Base-by-base conservation (phyloP, 352 stramenopile species). In the Phytopythium oedochilum region DNA sequence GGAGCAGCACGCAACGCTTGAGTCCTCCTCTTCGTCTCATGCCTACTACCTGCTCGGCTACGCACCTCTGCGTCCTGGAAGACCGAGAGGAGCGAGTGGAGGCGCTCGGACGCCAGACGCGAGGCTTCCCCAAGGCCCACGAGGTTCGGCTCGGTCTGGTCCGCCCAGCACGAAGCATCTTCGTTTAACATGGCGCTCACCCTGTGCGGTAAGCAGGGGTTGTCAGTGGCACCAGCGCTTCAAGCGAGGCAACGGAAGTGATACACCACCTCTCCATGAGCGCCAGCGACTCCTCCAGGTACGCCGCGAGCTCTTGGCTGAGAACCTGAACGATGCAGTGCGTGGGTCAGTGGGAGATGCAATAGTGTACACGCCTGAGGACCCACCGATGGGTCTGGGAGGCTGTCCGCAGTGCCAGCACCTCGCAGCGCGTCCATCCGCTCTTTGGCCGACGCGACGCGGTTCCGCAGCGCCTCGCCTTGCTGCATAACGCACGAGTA, bases 231-330 rank as follows among this genome's bases (percentile, higher is more conserved):
- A n/a, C n/a, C n/a, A n/a, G n/a, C 42, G 6, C n/a, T 43, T n/a
- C 36, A 43, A 43, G n/a, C 14, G 15, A 17, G 36, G n/a, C 36
- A 43, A 14, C 36, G 36, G 18, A 43, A 6, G 15, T 34, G 29
- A 10, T 34, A 10, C 29, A 10, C 29, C 43, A 53, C 47, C 47
- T 53, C n/a, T 39, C 12, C n/a, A 53, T 53, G 29, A 53, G 47
- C n/a, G 26, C 47, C 29, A 53, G 31, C 22, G 47, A 39, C 2
- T 53, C 47, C 20, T 43, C 20, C 47, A 53, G 20, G 20, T 17
- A 29, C 5, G 3, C 20, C 12, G 20, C 47, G n/a, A 53, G 31
- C n/a, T 53, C 47, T 5, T 43, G 31, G 20, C 47, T 43, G 47
- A 53, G 47, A n/a, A 17, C 7, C 47, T 53, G 10, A 25, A 20